Evolutionary conservation across 1,284 basidiomycete genomes (phyloP), one percentile per base, ranked within the genome.

Genomic region (Papiliotrema nemorosa): DNA sequence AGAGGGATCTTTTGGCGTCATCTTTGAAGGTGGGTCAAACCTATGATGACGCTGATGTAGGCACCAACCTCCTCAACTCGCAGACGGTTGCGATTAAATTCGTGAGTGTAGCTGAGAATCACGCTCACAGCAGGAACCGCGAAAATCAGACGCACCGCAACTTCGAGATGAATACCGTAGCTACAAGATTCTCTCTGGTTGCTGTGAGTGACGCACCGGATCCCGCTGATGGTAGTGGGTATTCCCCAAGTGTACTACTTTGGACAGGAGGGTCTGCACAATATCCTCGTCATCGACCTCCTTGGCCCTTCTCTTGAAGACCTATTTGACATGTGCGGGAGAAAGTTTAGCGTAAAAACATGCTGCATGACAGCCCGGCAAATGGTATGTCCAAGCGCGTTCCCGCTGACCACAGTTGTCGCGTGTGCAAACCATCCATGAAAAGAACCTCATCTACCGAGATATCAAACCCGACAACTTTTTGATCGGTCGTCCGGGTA

Each of bases 381-480:
- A 76, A 96, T 96, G 92, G 90, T 92, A 58, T 58, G 82, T 77
- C 2, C 1, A 20, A 7, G 39, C 29, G 14, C 13, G 10, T n/a
- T 21, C 3, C 21, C 20, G 45, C 29, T 9, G 47, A 16, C 37
- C 40, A 20, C 52, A 92, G 90, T 77, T 94, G 51, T 81, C 86
- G 41, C 84, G 92, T 55, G 90, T 94, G 26, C 90, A 96, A 76
- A 90, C 88, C 24, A 93, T 97, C 57, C 92, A 97, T 76, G 91
- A 94, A 73, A 92, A 92, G 81, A 93, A 92, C 76, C 82, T 97
- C 65, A 96, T 97, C 67, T 96, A 97, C 76, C 85, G 92, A 52
- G 92, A 97, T 72, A 97, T 97, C 80, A 97, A 97, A 75, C 91
- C 91, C 5, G 92, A 97, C 78, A 96, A 96, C 77, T 97, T 97